Evolutionary conservation across 306 rosid genomes (phyloP), one percentile per base, ranked within the genome.

Genomic region (Prunus salicina): DNA sequence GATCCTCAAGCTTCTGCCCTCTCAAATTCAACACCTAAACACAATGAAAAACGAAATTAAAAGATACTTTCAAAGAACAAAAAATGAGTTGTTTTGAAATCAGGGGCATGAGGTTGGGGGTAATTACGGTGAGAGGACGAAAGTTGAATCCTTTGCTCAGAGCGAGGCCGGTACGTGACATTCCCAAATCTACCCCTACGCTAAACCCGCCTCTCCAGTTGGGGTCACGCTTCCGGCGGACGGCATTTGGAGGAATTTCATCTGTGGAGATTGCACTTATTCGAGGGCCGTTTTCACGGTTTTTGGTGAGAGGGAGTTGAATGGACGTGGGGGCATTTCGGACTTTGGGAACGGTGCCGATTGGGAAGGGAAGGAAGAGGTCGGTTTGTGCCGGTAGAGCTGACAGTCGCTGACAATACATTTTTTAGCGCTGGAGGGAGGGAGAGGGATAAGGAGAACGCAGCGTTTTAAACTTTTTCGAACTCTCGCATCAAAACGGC

Each of bases 171-270:
- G 93, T 90, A 32, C 98, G 96, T 18, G 90, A 81, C 86, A 87
- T 61, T 43, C 98, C 98, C 81, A 95, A 78, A 78, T 95, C 98
- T 0, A 95, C 77, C 32, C 98, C 98, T 19, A 95, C 84, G 46
- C 97, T 92, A 82, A 95, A 95, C 2, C 98, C 97, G 56, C 96
- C 96, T 78, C 89, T 84, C 97, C 97, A 95, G 8, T 82, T 80
- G 1, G 93, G 80, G 43, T 92, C 92, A 11, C 56, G 77, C 68
- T 89, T 89, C 82, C 89, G 89, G 47, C 86, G 87, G 50, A 89
- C 76, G 69, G 96, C 97, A 76, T 92, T 92, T 46, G 98, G 93
- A 61, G 93, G 91, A 80, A 92, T 80, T 75, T 89, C 87, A 0
- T 87, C 88, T 32, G 77, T 47, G 43, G 82, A 70, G 63, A 74